These are phyloP conservation scores for Salix arbutifolia DNA, from an alignment of 345 rosid species.

Conservation along the genomic window DNA sequence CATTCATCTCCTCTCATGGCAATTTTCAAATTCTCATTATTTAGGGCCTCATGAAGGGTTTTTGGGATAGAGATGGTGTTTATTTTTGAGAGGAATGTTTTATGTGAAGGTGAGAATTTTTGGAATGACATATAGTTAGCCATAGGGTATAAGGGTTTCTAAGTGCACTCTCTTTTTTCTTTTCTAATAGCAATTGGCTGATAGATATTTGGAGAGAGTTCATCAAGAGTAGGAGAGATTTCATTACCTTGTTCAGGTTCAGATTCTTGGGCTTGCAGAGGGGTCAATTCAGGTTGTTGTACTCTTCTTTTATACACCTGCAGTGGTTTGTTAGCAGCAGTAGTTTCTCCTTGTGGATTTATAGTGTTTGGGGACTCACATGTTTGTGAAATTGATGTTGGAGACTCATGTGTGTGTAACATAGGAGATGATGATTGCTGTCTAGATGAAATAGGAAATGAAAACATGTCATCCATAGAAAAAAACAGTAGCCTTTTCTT, in stretches of 20 bases:
- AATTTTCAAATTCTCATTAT: too few species aligned
- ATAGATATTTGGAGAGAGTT: too few species aligned
- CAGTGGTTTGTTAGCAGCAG: background rate
- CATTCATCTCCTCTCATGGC: too few species aligned
- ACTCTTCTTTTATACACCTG: background rate
- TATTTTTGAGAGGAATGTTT: background rate
- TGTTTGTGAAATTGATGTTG: too few species aligned
- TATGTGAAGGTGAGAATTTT: too few species aligned
- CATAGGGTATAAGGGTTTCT: background rate
- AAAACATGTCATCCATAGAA: background rate
- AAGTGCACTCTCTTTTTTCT: background rate
- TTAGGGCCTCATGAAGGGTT: too few species aligned
- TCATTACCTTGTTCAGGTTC: background rate
- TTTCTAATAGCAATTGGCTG: background rate
- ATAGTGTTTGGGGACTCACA: too few species aligned
- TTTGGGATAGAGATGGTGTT: too few species aligned
- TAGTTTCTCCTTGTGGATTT: background rate
- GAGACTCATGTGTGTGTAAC: too few species aligned
- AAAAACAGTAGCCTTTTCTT: too few species aligned
- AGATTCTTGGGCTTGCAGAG: background rate
- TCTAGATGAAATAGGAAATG: background rate
- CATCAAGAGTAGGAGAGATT: too few species aligned
- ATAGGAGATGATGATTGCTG: background rate
- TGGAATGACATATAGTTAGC: background rate
- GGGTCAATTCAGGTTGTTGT: background rate